Base-by-base conservation (phyloP, 805 yeast species). In the Monosporozyma yasuniensis region DNA sequence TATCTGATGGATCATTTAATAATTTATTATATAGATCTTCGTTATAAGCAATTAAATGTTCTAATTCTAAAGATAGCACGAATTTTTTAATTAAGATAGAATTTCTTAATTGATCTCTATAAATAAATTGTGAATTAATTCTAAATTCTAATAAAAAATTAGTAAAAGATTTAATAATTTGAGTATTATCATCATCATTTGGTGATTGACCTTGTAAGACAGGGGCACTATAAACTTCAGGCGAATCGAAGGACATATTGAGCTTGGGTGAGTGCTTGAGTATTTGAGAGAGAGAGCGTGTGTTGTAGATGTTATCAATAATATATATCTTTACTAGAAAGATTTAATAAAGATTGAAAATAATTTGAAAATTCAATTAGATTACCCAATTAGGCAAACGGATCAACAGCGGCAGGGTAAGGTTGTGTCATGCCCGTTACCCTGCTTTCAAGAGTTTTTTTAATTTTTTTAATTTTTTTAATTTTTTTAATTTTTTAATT, bases 91-190 rank as follows among this genome's bases (percentile, higher is more conserved):
- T 83, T 47, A 91, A 72, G 44, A 95, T 71, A 66, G 90, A 88
- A 60, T 88, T 96, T 57, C 96, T 75, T 49, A 93, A 73, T 65
- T 90, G 96, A 60, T 90, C 96, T 73, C 95, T 76, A 72, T 91
- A 91, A 38, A 89, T 73, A 66, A 86, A 93, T 64, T 81, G 84
- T 51, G 87, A 79, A 61, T 86, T 84, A 53, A 87, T 76, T 68
- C 96, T 78, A 68, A 88, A 93, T 64, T 89, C 96, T 49, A 88
- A 72, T 39, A 93, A 77, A 67, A 93, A 93, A 57, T 79, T 75
- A 56, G 83, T 80, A 73, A 91, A 90, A 2, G 89, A 85, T 56
- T 80, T 81, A 60, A 81, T 77, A 59, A 84, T 75, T 66, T 84
- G 93, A 49, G 82, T 80, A 64, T 76, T 76, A 53, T 73, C 74